Evolutionary conservation across 2,329 filamentous ascomycete species (phyloP).

Genomic region (Talaromyces islandicus): DNA sequence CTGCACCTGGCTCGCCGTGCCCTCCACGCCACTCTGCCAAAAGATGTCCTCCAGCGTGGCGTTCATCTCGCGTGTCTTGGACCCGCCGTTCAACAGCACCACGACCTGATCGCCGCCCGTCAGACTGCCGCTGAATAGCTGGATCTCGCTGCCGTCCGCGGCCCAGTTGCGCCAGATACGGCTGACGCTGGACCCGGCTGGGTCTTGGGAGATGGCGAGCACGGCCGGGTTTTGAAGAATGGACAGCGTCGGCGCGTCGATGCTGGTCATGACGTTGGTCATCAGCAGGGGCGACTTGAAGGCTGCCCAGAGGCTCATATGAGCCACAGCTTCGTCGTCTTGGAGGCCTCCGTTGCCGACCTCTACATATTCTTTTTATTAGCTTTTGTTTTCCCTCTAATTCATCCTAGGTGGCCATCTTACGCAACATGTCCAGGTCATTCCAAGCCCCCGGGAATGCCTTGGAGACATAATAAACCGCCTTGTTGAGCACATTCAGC

Average conservation of each 20-base stretch:
- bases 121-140: constrained; percentile 46
- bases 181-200: constrained; percentile 34
- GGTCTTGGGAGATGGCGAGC: constrained; percentile 46
- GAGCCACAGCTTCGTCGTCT: constrained; percentile 34
- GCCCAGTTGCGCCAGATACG: constrained; percentile 43
- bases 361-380: constrained; percentile 22
- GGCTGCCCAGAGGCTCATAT: constrained; percentile 47
- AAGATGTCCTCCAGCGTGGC: constrained; percentile 50
- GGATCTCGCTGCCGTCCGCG: constrained; percentile 41
- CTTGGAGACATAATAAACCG: constrained; percentile 35
- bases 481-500: constrained; percentile 48
- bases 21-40: constrained; percentile 39
- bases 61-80: constrained; percentile 40
- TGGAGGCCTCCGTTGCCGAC: constrained; percentile 40
- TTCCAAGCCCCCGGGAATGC: constrained; percentile 42
- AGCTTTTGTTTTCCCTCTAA: neutral
- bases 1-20: constrained; percentile 36
- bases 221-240: constrained; percentile 46
- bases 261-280: constrained; percentile 38
- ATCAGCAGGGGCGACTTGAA: constrained; percentile 44
- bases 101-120: constrained; percentile 44
- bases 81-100: constrained; percentile 47
- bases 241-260: constrained; percentile 38
- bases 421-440: constrained; percentile 42
- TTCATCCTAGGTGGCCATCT: neutral